Evolutionary conservation across 805 yeast genomes (phyloP), one percentile per base, ranked within the genome.

Genomic region (Myxozyma sirexii): DNA sequence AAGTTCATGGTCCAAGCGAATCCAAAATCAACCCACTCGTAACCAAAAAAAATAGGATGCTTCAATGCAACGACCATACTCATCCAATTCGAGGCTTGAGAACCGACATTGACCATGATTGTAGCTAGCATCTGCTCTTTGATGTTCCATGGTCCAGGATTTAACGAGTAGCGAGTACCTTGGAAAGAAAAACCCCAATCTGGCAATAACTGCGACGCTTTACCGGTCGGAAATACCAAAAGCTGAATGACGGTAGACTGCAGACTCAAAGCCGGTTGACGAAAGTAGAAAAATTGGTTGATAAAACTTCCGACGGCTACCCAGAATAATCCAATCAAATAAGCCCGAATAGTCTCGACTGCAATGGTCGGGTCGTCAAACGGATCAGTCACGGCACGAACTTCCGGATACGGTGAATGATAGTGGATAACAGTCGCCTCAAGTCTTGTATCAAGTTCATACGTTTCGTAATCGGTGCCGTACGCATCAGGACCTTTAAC

Each of bases 91-190:
- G 60, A 50, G 23, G 43, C 27, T n/a, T 50, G 56, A 8, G 44
- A 69, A 27, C 55, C 51, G 2, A 68, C 71, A 13, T 67, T 62
- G 63, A 72, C 69, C 29, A 70, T 65, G 19, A 73, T 56, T 0
- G 89, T 82, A 1, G 86, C 76, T 59, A 86, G 77, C 84, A 84
- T 83, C 70, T 85, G 90, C 68, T 86, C 90, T 67, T 85, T 85
- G 62, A 71, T 76, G 29, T 77, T 74, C 86, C 87, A 86, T 12
- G 86, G 86, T 10, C 88, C 87, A 2, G 86, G 86, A 69, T 83
- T 83, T 55, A 84, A 70, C 6, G 76, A 75, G 56, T 71, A 69
- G 63, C 78, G 74, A 21, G 66, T 71, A 47, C 82, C 77, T n/a
- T 42, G 26, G 19, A 60, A 42, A 67, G 55, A 39, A 19, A 62